Evolutionary conservation across 2,329 filamentous ascomycete genomes (phyloP).

Genomic region (Aureobasidium pullulans): DNA sequence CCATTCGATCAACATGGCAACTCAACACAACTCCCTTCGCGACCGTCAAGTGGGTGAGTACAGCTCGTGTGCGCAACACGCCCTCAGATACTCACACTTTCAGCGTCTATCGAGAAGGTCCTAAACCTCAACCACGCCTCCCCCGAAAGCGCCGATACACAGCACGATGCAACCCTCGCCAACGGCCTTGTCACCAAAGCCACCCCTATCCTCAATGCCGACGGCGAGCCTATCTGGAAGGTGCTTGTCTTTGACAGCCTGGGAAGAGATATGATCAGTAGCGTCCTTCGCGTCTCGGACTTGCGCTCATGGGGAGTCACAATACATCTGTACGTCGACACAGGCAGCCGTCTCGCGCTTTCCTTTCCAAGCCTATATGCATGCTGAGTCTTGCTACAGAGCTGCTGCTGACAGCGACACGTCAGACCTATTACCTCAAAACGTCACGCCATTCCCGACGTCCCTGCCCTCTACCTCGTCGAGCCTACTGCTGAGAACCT

Average conservation of each 20-base stretch:
- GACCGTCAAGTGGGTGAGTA: conserved; percentile 62
- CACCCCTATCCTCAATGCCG: conserved; percentile 73
- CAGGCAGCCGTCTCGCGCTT: not conserved
- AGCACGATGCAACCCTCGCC: conserved; percentile 53
- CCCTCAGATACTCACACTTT: conserved; percentile 12
- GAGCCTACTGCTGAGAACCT: conserved; percentile 80
- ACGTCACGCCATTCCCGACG: conserved; percentile 88
- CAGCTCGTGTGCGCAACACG: not conserved
- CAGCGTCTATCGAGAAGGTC: conserved; percentile 89
- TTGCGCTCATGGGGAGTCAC: conserved; percentile 90
- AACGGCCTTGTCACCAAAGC: conserved; percentile 61
- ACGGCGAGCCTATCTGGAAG: conserved; percentile 95
- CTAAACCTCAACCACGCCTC: conserved; percentile 81
- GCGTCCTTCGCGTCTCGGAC: conserved; percentile 88
- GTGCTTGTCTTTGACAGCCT: conserved; percentile 90
- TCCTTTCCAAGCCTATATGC: not conserved
- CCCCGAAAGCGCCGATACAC: conserved; percentile 46
- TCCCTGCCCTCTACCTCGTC: conserved; percentile 92
- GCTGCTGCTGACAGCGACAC: conserved; percentile 13
- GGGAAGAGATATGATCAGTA: conserved; percentile 93
- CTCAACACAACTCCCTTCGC: conserved; percentile 52
- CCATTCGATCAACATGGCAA: conserved; percentile 43
- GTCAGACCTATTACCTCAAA: conserved; percentile 66
- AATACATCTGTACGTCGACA: conserved; percentile 69
- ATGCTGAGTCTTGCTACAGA: conserved; percentile 25